These are phyloP conservation scores for Apiospora phragmitis DNA, from an alignment of 2,329 filamentous ascomycete genomes.

Conservation along the genomic window DNA sequence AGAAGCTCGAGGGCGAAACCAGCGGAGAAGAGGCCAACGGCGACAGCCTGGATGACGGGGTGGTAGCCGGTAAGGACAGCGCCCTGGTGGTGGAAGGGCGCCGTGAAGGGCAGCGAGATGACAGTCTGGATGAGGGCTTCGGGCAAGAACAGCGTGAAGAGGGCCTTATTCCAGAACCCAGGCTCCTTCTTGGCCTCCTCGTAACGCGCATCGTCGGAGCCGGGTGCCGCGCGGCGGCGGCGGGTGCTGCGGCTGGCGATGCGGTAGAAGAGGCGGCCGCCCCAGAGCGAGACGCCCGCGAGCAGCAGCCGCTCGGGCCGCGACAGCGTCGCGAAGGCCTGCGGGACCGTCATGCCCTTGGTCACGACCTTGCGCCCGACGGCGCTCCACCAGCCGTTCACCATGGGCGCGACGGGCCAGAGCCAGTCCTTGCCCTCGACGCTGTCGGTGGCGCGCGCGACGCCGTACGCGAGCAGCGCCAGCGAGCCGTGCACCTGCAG, in stretches of 20 bases:
- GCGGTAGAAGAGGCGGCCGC: slow-evolving; percentile 55
- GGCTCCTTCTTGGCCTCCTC: slow-evolving; percentile 49
- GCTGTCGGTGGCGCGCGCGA: slow-evolving; percentile 51
- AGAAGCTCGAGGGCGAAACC: slow-evolving; percentile 57
- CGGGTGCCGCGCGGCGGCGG: slow-evolving; percentile 31
- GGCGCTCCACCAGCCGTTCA: slow-evolving; percentile 62
- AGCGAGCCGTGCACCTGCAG: slow-evolving; percentile 14
- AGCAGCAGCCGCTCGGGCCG: slow-evolving; percentile 58
- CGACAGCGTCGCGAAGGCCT: slow-evolving; percentile 48
- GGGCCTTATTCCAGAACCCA: slow-evolving; percentile 58
- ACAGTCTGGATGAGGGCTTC: slow-evolving; percentile 58
- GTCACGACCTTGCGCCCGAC: slow-evolving; percentile 50
- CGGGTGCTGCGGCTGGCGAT: slow-evolving; percentile 48
- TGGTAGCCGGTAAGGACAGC: slow-evolving; percentile 36
- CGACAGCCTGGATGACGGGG: slow-evolving; percentile 38
- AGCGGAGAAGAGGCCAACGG: slow-evolving; percentile 56
- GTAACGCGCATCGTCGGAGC: slow-evolving; percentile 57
- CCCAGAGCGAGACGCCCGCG: slow-evolving; percentile 58
- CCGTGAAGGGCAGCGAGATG: slow-evolving; percentile 57
- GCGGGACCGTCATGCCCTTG: slow-evolving; percentile 43
- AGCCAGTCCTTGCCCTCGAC: slow-evolving; percentile 62
- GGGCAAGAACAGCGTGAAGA: slow-evolving; percentile 55
- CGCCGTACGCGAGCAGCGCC: slow-evolving; percentile 44
- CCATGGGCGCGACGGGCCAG: slow-evolving; percentile 55
- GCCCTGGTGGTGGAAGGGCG: slow-evolving; percentile 46